A percentile compares a stretch with the other conserved stretches of the same genome.
phyloP scores from a whole-genome alignment of 78 protist species.

The Dictyostelium brefeldianum region DNA sequence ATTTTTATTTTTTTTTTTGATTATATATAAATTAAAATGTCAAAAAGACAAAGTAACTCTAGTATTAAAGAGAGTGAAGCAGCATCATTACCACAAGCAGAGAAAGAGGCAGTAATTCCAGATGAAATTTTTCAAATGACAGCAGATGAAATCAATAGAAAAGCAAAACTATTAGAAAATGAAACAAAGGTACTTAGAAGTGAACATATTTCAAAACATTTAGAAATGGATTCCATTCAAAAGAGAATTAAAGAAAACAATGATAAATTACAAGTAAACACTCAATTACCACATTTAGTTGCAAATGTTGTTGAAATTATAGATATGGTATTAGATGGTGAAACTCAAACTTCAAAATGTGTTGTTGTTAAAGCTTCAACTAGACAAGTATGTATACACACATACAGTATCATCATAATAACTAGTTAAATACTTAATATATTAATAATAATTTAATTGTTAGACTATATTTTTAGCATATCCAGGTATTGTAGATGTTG shows the following conservation, averaged over 20 bases:
- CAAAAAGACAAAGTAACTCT: slow-evolving; percentile 1
- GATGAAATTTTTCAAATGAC: slow-evolving; percentile 72
- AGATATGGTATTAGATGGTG: slow-evolving; percentile 81
- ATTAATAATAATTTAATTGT: slow-evolving; percentile 68
- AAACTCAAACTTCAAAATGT: slow-evolving; percentile 73
- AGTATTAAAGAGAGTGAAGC: neutral
- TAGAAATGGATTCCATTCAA: slow-evolving; percentile 75
- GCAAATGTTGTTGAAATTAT: slow-evolving; percentile 97
- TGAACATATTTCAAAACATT: slow-evolving; percentile 63
- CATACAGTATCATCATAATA: neutral
- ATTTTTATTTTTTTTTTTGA: neutral
- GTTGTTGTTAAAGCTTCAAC: slow-evolving; percentile 81
- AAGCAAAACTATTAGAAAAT: slow-evolving; percentile 70
- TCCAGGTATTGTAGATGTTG: slow-evolving; percentile 98
- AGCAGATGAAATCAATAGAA: slow-evolving; percentile 59
- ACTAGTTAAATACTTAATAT: neutral
- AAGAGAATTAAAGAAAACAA: slow-evolving; percentile 95
- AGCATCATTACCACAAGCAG: slow-evolving; percentile 34
- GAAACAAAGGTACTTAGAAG: slow-evolving; percentile 68
- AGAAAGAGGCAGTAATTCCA: slow-evolving; percentile 71
- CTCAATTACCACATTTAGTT: slow-evolving; percentile 99
- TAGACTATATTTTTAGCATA: slow-evolving; percentile 99
- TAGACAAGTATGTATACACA: slow-evolving; percentile 50
- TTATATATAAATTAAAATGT: neutral
- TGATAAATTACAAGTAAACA: slow-evolving; percentile 96